Percentiles rank a stretch among this genome's conserved stretches.
Evolutionary conservation across 23 red algal species (phyloP).

Genomic region (Chondrus crispus): DNA sequence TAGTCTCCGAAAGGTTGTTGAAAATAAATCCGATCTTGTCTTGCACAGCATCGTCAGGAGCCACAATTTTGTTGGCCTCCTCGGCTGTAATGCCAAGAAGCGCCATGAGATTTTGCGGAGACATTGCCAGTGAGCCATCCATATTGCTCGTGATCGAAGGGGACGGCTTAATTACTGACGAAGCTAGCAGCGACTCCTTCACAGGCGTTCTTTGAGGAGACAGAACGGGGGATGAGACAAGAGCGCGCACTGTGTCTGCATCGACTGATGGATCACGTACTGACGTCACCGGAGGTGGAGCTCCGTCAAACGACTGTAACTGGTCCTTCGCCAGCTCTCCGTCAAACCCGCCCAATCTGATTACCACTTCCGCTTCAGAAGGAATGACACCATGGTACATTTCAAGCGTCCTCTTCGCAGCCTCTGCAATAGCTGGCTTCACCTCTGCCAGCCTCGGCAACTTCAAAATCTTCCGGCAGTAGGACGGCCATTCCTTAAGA

Average conservation of each 20-base stretch:
- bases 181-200: neutral
- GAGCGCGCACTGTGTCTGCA: neutral
- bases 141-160: neutral
- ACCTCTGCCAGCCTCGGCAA: constrained; percentile 61
- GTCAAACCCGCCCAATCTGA: constrained; percentile 5
- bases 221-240: constrained; percentile 12
- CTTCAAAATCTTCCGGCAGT: constrained; percentile 61
- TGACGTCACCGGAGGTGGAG: neutral
- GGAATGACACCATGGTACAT: constrained; percentile 29
- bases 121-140: constrained; percentile 34
- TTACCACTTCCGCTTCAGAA: constrained; percentile 18
- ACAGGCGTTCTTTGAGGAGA: constrained; percentile 18
- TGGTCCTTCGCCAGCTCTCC: constrained; percentile 19
- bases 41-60: constrained; percentile 71
- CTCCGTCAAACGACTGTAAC: neutral
- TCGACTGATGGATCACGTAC: constrained; percentile 31
- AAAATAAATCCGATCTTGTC: constrained; percentile 98
- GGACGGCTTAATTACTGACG: constrained; percentile 4
- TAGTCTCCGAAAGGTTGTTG: constrained; percentile 85
- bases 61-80: constrained; percentile 27
- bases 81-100: constrained; percentile 37
- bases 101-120: constrained; percentile 36
- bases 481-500: constrained; percentile 85
- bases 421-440: constrained; percentile 53
- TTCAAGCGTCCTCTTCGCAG: constrained; percentile 17